Base-by-base conservation (phyloP, 129 eudicot species). In the Flaveria ramosissima region DNA sequence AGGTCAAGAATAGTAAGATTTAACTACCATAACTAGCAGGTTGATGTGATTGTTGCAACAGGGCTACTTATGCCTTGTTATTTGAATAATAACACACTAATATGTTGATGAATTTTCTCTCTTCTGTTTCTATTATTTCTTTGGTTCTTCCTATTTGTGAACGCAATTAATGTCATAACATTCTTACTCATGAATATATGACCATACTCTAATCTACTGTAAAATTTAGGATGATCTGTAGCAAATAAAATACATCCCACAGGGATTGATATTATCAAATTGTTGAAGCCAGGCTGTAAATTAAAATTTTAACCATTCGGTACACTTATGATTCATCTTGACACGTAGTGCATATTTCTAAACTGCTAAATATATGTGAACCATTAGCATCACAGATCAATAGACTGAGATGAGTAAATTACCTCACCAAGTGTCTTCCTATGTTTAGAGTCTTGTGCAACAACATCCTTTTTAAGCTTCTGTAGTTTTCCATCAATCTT, bases 361-460 rank as follows among this genome's bases (percentile, higher is more conserved):
- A 65, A 32, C 8, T 42, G 19, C 21, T 41, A 57, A 36, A 45
- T 11, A 62, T 47, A 77, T 65, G 12, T 7, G 50, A 15, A 20
- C 53, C 17, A 30, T 26, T 36, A 36, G 41, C 41, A 36, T 36
- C 50, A n/a, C 26, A 55, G 1, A 27, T 39, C 30, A 11, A 26
- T 36, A 55, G 10, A 68, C 36, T 62, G 43, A 73, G 68, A 75
- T 30, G 21, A 65, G 57, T 36, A 80, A 79, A 78, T 71, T 56
- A 93, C 98, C 98, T 93, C 97, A 15, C 81, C 79, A 66, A 93
- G 98, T 80, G 98, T 93, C 78, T 86, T 90, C 69, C 86, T 85
- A 71, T 93, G 97, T 85, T 88, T 90, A 60, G 88, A 84, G 79
- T 93, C 98, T 84, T 93, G 98, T 30, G 88, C 48, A 63, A 90